phyloP scores from a whole-genome alignment of 208 protist genomes.

The Phytomonas sp. region DNA sequence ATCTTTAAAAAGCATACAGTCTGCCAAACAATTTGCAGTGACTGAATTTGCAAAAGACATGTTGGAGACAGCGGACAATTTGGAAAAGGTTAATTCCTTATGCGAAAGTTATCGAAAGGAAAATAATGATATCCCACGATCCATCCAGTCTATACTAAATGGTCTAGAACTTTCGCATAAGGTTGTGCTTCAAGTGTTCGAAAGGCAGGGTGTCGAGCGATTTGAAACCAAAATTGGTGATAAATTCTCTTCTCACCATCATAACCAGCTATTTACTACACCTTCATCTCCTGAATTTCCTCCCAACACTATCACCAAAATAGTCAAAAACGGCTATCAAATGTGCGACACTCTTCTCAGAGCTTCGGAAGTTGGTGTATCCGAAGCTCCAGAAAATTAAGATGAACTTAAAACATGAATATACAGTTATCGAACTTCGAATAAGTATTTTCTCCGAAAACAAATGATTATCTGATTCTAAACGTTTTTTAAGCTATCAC shows the following conservation, averaged over 20 bases:
- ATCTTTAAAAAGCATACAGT: constrained; percentile 16
- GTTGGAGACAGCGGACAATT: constrained; percentile 47
- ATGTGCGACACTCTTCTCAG: constrained; percentile 35
- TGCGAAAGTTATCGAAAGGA: constrained; percentile 18
- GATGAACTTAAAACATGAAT: neutral
- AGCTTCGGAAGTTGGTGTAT: constrained; percentile 45
- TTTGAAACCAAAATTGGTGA: constrained; percentile 21
- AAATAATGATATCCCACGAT: constrained; percentile 15
- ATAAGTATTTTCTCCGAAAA: constrained; percentile 7
- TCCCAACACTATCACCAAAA: constrained; percentile 24
- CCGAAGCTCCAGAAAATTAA: constrained; percentile 19
- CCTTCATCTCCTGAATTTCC: constrained; percentile 21
- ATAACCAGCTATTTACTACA: constrained; percentile 37
- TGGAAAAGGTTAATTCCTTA: constrained; percentile 13
- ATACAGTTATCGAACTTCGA: constrained; percentile 3
- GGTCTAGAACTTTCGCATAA: constrained; percentile 44
- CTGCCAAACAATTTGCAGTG: constrained; percentile 22
- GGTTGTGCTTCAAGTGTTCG: constrained; percentile 35
- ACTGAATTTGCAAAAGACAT: constrained; percentile 46
- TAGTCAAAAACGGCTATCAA: constrained; percentile 54
- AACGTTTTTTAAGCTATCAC: neutral
- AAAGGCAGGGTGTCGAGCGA: constrained; percentile 30
- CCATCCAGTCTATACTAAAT: constrained; percentile 17
- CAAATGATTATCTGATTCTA: neutral
- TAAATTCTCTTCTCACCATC: constrained; percentile 27